A percentile compares a stretch with the other conserved stretches of the same genome.
Conservation (phyloP, 305 asterid species). For the Rubia occidens region DNA sequence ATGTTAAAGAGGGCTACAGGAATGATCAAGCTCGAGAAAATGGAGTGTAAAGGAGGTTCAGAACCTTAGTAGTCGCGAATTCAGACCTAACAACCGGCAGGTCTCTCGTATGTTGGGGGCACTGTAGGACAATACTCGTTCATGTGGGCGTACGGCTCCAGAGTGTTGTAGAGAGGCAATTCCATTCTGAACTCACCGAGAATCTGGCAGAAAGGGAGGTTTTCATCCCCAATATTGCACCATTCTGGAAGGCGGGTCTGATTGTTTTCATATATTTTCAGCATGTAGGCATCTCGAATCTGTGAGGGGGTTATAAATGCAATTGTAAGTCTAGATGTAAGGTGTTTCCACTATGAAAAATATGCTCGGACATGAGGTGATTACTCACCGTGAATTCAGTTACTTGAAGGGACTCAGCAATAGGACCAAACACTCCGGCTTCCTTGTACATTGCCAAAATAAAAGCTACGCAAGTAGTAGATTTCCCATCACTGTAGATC, state of each 20-base stretch:
- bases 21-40: neutral
- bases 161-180: slow-evolving; percentile 66
- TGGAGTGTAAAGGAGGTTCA: neutral
- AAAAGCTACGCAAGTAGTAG: slow-evolving; percentile 95
- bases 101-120: slow-evolving; percentile 87
- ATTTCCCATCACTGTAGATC: slow-evolving; percentile 96
- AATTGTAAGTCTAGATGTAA: neutral
- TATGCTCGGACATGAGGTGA: slow-evolving; percentile 3
- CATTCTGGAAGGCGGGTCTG: slow-evolving; percentile 70
- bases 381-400: slow-evolving; percentile 86
- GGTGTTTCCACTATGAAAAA: neutral
- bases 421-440: slow-evolving; percentile 79
- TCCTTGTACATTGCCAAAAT: slow-evolving; percentile 89
- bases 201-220: slow-evolving; percentile 85
- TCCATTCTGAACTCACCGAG: slow-evolving; percentile 89
- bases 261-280: slow-evolving; percentile 67
- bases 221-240: slow-evolving; percentile 59
- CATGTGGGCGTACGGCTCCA: slow-evolving; percentile 88
- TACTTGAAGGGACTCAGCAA: slow-evolving; percentile 76
- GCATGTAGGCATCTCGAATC: slow-evolving; percentile 96
- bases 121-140: slow-evolving; percentile 90
- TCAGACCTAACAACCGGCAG: slow-evolving; percentile 40
- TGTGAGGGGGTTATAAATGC: slow-evolving; percentile 22
- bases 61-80: neutral
- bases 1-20: neutral